Base-by-base conservation (phyloP, 805 yeast species). In the Candida ascalaphidarum region DNA sequence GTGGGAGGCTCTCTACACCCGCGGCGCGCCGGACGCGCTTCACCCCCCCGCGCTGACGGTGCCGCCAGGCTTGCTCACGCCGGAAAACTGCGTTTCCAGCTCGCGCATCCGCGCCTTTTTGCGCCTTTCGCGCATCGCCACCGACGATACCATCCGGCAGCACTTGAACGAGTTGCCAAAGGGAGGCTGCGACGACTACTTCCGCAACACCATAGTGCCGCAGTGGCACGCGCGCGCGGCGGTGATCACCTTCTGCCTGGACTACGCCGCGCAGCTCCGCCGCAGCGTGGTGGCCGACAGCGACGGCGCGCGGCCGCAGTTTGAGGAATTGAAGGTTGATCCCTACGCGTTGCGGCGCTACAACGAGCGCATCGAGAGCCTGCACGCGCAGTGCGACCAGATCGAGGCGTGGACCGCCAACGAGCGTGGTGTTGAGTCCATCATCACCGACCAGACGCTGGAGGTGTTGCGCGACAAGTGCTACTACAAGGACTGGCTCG, bases 71-170 rank as follows among this genome's bases (percentile, higher is more conserved):
- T 36, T 57, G 12, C 34, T 46, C 6, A 37, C 54, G 1, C 48
- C 57, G 3, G 53, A 51, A n/a, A 56, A 50, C 30, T 62, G 69
- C 40, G 32, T 38, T 10, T 41, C 58, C 7, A 48, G 58, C 8
- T 31, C 55, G 5, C 35, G 66, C 17, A 44, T 61, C 30, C 40
- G 62, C 26, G 58, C 55, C 14, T 62, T 62, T 38, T 47, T 62
- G 11, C 44, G 55, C 5, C 47, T 53, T n/a, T 61, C 67, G 4
- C 35, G 69, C 21, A 34, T 51, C 9, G 55, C 58, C 14, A 47
- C 62, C n/a, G 69, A 62, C 38, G 69, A 62, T 35, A 41, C 57
- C 13, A 47, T 62, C 19, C 41, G 44, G 11, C 59, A 56, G 23
- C 68, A 61, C 36, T 39, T 62, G 27, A 60, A 61, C 38, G 62